Evolutionary conservation across 208 protist genomes (phyloP).

Genomic region (Crithidia thermophila): DNA sequence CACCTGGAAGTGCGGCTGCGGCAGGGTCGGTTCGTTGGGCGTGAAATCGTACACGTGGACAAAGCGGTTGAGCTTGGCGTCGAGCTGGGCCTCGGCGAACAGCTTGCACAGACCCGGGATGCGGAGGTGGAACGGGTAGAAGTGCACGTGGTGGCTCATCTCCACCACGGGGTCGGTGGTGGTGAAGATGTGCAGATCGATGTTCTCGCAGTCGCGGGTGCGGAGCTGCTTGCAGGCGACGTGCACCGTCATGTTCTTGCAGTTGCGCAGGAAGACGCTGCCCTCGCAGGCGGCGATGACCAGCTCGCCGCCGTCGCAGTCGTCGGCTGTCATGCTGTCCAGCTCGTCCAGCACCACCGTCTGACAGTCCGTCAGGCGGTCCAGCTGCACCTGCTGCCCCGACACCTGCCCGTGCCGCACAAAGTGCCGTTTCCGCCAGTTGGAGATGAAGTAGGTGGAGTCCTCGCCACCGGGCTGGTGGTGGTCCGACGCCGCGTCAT

Average conservation of each 20-base stretch:
- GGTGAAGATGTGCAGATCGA: slow-evolving; percentile 86
- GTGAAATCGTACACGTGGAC: slow-evolving; percentile 94
- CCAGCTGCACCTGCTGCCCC: slow-evolving; percentile 89
- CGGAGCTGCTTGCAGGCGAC: slow-evolving; percentile 94
- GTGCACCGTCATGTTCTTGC: slow-evolving; percentile 90
- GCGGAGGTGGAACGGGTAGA: slow-evolving; percentile 83
- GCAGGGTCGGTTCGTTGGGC: slow-evolving; percentile 54
- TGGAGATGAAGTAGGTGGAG: slow-evolving; percentile 86
- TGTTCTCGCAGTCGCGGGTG: slow-evolving; percentile 84
- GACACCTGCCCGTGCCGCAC: slow-evolving; percentile 71
- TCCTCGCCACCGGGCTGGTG: slow-evolving; percentile 56
- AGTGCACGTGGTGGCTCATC: slow-evolving; percentile 86
- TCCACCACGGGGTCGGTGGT: slow-evolving; percentile 92
- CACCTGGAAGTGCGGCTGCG: slow-evolving; percentile 79
- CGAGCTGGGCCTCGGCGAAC: slow-evolving; percentile 66
- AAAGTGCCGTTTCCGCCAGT: slow-evolving; percentile 69
- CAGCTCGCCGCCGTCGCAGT: slow-evolving; percentile 92
- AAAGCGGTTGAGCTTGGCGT: slow-evolving; percentile 82
- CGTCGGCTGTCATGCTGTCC: slow-evolving; percentile 92
- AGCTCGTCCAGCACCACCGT: slow-evolving; percentile 87
- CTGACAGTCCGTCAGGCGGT: slow-evolving; percentile 87
- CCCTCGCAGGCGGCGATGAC: slow-evolving; percentile 91
- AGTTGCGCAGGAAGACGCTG: slow-evolving; percentile 93
- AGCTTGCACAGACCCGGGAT: slow-evolving; percentile 58
- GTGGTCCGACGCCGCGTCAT: slow-evolving; percentile 24